phyloP scores from a whole-genome alignment of 352 stramenopile genomes.

The Phytophthora chlamydospora region DNA sequence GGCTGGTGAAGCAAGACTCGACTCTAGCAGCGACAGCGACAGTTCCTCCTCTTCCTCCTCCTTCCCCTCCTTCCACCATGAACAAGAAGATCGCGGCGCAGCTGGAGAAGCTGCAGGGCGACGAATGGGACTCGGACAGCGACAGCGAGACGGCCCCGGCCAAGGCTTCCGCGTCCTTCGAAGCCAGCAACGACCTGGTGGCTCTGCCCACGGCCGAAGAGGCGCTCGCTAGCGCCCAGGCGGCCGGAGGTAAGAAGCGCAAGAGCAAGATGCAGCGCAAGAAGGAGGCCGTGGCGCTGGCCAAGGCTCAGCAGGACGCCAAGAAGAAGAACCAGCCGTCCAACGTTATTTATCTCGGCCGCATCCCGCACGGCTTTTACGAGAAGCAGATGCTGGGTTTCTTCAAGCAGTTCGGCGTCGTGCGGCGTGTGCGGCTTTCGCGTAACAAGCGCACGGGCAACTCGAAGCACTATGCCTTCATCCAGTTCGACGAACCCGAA shows the following conservation, averaged over 20 bases:
- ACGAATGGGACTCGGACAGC: constrained; percentile 88
- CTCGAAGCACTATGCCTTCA: constrained; percentile 96
- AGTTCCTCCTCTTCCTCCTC: background rate
- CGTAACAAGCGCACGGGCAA: constrained; percentile 95
- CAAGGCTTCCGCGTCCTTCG: constrained; percentile 38
- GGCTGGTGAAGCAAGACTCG: constrained; percentile 8
- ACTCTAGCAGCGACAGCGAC: background rate
- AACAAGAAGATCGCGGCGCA: constrained; percentile 81
- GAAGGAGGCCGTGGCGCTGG: constrained; percentile 29
- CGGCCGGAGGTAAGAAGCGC: constrained; percentile 35
- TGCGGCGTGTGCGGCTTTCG: constrained; percentile 92
- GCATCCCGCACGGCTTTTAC: constrained; percentile 96
- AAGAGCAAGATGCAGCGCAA: constrained; percentile 59
- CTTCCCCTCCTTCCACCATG: constrained; percentile 33
- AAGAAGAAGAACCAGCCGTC: constrained; percentile 53
- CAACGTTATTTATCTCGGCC: constrained; percentile 96
- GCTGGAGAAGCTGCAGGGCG: constrained; percentile 81
- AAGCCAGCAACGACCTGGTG: constrained; percentile 60
- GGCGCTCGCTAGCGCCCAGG: constrained; percentile 4
- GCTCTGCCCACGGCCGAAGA: constrained; percentile 39
- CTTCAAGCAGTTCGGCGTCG: constrained; percentile 96
- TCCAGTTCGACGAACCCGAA: constrained; percentile 94
- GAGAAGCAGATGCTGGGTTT: constrained; percentile 96
- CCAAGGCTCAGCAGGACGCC: constrained; percentile 26
- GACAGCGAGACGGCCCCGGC: constrained; percentile 53